Percentiles rank a stretch among this genome's conserved stretches.
phyloP scores from a whole-genome alignment of 176 grass and related monocot species.

The Hordeum marinum region DNA sequence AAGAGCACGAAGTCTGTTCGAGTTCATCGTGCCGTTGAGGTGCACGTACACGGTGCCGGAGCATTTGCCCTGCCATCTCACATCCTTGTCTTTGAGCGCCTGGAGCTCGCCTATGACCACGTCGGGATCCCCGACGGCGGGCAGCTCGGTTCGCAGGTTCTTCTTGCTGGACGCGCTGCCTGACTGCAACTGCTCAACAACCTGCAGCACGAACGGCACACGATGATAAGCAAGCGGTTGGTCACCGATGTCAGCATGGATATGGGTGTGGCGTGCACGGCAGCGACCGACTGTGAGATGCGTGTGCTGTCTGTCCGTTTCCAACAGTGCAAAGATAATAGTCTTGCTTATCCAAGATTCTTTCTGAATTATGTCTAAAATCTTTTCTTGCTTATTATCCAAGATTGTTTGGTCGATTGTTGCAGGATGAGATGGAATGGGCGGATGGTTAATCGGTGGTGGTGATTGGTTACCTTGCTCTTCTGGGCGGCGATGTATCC shows the following conservation, averaged over 20 bases:
- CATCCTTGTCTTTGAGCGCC: slow-evolving; percentile 61
- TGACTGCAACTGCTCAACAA: slow-evolving; percentile 91
- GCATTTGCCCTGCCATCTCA: slow-evolving; percentile 90
- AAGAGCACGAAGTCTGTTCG: background rate
- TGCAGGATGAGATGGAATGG: background rate
- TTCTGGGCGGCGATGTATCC: slow-evolving; percentile 77
- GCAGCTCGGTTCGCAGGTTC: slow-evolving; percentile 63
- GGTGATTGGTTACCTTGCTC: slow-evolving; percentile 55
- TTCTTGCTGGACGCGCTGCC: slow-evolving; percentile 57
- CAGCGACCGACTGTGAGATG: background rate
- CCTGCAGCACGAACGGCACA: slow-evolving; percentile 25
- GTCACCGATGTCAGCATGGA: background rate
- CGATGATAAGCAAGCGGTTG: background rate
- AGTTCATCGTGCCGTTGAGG: background rate
- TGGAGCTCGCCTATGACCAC: slow-evolving; percentile 54
- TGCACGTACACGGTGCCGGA: slow-evolving; percentile 90
- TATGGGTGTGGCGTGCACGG: background rate
- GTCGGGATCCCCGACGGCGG: slow-evolving; percentile 46
- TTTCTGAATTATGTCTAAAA: too few species aligned
- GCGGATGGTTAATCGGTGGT: background rate
- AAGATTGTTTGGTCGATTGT: background rate
- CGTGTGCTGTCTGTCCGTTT: background rate
- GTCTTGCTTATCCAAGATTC: background rate
- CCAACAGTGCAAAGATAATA: background rate
- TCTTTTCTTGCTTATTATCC: too few species aligned